Evolutionary conservation across 2,329 filamentous ascomycete genomes (phyloP).

Genomic region (Cladosporium sp.): DNA sequence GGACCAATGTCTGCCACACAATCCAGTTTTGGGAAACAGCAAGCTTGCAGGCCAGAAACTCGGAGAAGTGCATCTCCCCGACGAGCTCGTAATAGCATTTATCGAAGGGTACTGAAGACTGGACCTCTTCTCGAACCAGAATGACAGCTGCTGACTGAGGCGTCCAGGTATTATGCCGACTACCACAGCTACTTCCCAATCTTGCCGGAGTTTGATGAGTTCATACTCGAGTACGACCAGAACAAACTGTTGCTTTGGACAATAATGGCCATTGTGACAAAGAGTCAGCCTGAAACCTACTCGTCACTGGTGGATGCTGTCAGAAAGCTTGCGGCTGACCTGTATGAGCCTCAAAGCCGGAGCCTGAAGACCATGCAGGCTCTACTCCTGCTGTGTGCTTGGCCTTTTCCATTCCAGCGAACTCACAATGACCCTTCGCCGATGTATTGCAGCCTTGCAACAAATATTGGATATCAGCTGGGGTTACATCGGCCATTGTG

Average conservation of each 20-base stretch:
- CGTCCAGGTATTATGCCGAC: slow-evolving; percentile 10
- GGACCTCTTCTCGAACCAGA: neutral
- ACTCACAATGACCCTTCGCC: neutral
- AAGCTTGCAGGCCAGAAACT: neutral
- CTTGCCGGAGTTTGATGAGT: neutral
- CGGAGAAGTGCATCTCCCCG: neutral
- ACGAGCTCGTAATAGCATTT: neutral
- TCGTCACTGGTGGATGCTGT: neutral
- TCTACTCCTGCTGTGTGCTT: neutral
- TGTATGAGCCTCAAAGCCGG: neutral
- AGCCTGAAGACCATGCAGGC: neutral
- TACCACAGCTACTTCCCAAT: slow-evolving; percentile 13
- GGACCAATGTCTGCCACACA: neutral
- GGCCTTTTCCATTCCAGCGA: neutral
- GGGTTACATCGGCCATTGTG: neutral
- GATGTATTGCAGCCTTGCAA: neutral
- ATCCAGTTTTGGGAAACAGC: neutral
- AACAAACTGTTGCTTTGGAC: slow-evolving; percentile 10
- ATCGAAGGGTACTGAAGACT: neutral
- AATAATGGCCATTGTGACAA: slow-evolving; percentile 3
- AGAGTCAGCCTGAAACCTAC: neutral
- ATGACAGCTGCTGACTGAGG: neutral
- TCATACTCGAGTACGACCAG: slow-evolving; percentile 3
- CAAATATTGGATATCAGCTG: neutral
- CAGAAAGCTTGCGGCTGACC: neutral